Evolutionary conservation across 805 yeast genomes (phyloP).

Genomic region (Nakazawaea ambrosiae): DNA sequence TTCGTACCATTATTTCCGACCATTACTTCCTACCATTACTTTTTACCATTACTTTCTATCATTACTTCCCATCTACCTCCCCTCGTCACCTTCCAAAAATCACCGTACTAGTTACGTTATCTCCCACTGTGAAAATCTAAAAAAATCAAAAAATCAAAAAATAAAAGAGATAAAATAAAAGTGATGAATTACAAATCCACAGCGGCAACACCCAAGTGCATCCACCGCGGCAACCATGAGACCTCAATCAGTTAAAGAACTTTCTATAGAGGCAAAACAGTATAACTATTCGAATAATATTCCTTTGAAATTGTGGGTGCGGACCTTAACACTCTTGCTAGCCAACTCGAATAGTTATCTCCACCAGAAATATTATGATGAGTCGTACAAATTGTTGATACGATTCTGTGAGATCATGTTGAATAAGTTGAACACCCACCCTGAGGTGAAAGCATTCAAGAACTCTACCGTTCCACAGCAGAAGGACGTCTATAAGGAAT

Average conservation of each 20-base stretch:
- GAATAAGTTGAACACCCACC: conserved; percentile 38
- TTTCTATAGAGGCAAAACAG: conserved; percentile 40
- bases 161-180: too few species aligned
- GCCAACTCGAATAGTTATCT: conserved; percentile 41
- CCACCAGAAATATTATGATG: conserved; percentile 33
- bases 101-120: too few species aligned
- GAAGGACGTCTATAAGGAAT: conserved; percentile 20
- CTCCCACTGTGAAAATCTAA: too few species aligned
- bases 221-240: not conserved
- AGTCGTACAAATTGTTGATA: conserved; percentile 49
- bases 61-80: too few species aligned
- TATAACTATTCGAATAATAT: conserved; percentile 47
- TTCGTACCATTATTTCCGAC: too few species aligned
- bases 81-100: too few species aligned
- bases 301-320: conserved; percentile 48
- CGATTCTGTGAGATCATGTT: conserved; percentile 53
- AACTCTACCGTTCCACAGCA: conserved; percentile 16
- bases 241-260: conserved; percentile 20
- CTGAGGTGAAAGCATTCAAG: conserved; percentile 28
- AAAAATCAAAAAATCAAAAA: too few species aligned
- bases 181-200: too few species aligned
- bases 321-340: conserved; percentile 41
- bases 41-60: too few species aligned
- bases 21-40: too few species aligned
- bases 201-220: too few species aligned